Conservation (phyloP, 345 rosid species). For the Cardamine resedifolia region DNA sequence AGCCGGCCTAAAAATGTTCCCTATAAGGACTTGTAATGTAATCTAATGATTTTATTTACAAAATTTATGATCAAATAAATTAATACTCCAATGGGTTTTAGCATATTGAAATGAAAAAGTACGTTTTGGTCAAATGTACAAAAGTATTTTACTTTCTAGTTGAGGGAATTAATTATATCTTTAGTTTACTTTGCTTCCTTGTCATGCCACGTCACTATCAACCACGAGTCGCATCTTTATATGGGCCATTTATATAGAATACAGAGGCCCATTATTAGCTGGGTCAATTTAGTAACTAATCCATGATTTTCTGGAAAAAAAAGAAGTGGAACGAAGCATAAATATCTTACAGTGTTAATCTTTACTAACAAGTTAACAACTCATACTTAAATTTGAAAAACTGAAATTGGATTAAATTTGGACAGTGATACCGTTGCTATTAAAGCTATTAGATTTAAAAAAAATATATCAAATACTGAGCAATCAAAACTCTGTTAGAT, state of each 20-base stretch:
- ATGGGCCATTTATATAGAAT: slow-evolving; percentile 16
- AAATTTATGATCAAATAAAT: background rate
- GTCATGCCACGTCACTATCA: slow-evolving; percentile 24
- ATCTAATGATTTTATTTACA: background rate
- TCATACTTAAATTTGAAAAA: background rate
- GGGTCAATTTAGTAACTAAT: background rate
- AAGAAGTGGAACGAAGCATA: background rate
- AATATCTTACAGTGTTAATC: too few species aligned
- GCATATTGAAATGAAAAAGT: slow-evolving; percentile 10
- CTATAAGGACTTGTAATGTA: background rate
- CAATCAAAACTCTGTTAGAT: background rate
- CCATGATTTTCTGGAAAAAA: background rate
- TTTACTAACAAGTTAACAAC: too few species aligned
- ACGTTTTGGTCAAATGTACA: slow-evolving; percentile 28
- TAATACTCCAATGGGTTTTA: background rate
- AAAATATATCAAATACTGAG: background rate
- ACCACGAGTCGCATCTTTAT: background rate
- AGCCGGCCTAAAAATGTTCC: slow-evolving; percentile 26
- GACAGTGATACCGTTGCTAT: background rate
- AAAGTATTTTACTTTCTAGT: slow-evolving; percentile 30
- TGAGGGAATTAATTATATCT: background rate
- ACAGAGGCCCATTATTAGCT: background rate
- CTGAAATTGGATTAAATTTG: background rate
- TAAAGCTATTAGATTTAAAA: background rate
- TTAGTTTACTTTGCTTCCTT: background rate